Conservation (phyloP, 1,139 yeast species). For the Zhuliangozyma blackwelliae region DNA sequence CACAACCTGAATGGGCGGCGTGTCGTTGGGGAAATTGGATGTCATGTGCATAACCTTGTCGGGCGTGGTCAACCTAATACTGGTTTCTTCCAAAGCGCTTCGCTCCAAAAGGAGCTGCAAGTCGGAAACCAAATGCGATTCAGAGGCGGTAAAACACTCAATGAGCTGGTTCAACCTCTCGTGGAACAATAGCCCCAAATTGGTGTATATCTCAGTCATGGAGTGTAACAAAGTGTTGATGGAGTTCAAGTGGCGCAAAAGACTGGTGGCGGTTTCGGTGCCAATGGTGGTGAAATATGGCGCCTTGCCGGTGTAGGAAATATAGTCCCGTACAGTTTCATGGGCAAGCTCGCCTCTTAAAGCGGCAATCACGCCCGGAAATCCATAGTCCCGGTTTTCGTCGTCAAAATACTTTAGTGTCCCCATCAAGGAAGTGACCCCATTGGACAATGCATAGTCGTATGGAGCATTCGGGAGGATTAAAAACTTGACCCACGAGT, state of each 20-base stretch:
- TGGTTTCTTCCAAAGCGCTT: constrained; percentile 53
- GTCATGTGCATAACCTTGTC: constrained; percentile 45
- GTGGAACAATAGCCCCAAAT: constrained; percentile 46
- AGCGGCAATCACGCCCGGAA: constrained; percentile 19
- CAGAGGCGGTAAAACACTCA: constrained; percentile 35
- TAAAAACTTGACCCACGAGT: constrained; percentile 41
- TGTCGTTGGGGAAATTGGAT: constrained; percentile 21
- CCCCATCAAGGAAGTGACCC: constrained; percentile 50
- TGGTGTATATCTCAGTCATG: constrained; percentile 51
- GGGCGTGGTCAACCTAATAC: constrained; percentile 46
- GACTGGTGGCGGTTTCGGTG: constrained; percentile 25
- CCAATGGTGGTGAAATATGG: constrained; percentile 29
- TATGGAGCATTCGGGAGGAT: constrained; percentile 52
- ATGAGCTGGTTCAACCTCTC: constrained; percentile 46
- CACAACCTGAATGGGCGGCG: constrained; percentile 34
- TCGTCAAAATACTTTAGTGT: constrained; percentile 55
- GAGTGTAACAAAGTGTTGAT: constrained; percentile 40
- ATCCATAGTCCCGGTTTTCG: constrained; percentile 49
- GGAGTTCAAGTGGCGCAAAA: constrained; percentile 29
- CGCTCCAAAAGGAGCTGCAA: constrained; percentile 46
- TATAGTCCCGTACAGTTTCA: constrained; percentile 15
- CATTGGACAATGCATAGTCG: constrained; percentile 56
- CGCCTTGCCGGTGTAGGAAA: constrained; percentile 12
- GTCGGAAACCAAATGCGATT: constrained; percentile 19
- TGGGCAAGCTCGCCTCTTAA: constrained; percentile 13